A percentile compares a stretch with the other conserved stretches of the same genome.
phyloP scores from a whole-genome alignment of 2,329 filamentous ascomycete genomes.

The Metarhizium sp. region DNA sequence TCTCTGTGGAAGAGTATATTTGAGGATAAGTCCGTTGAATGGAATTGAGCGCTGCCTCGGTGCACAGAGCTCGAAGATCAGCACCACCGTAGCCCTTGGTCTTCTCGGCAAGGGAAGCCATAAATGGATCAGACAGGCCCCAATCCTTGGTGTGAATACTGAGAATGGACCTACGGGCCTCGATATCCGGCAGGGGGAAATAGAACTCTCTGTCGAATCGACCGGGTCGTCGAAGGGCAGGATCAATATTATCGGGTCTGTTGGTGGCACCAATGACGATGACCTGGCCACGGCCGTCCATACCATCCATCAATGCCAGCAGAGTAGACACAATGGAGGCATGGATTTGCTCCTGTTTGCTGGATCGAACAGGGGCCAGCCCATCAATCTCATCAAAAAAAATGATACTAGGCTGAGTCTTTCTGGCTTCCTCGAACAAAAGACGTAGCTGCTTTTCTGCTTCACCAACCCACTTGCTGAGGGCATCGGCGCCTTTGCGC shows the following conservation, averaged over 20 bases:
- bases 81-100: slow-evolving; percentile 97
- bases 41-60: slow-evolving; percentile 89
- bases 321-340: slow-evolving; percentile 93
- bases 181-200: slow-evolving; percentile 80
- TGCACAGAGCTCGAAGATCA: slow-evolving; percentile 86
- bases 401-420: slow-evolving; percentile 96
- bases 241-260: slow-evolving; percentile 90
- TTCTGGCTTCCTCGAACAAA: slow-evolving; percentile 90
- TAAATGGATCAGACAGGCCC: slow-evolving; percentile 74
- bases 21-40: slow-evolving; percentile 95
- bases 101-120: slow-evolving; percentile 71
- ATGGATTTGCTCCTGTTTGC: slow-evolving; percentile 98
- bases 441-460: slow-evolving; percentile 90
- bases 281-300: slow-evolving; percentile 96
- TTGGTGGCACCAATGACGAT: slow-evolving; percentile 99
- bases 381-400: slow-evolving; percentile 99
- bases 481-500: slow-evolving; percentile 93
- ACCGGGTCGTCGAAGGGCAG: slow-evolving; percentile 85
- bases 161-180: slow-evolving; percentile 75
- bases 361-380: slow-evolving; percentile 87
- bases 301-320: slow-evolving; percentile 92
- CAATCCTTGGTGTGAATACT: slow-evolving; percentile 94
- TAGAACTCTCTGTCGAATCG: slow-evolving; percentile 98
- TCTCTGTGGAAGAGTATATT: slow-evolving; percentile 85
- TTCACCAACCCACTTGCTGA: slow-evolving; percentile 99